Evolutionary conservation across 1,139 yeast genomes (phyloP), one percentile per base, ranked within the genome.

Genomic region (Pichia sp.): DNA sequence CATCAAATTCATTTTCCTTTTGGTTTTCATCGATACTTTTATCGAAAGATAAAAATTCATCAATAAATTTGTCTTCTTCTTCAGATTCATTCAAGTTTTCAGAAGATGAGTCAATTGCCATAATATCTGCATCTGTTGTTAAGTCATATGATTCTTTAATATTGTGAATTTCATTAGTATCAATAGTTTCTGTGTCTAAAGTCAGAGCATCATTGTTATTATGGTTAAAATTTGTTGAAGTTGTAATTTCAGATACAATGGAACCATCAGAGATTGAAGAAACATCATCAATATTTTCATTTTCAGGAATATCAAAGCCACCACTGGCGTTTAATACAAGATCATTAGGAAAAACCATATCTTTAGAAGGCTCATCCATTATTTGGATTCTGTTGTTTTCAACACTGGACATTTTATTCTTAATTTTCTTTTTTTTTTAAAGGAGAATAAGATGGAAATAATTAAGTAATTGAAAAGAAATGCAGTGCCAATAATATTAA

Each of bases 21-120:
- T n/a, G n/a, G n/a, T n/a, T n/a, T 9, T 23, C 16, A 10, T 29
- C 38, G 19, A 14, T 11, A 23, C 20, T 16, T 9, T 28, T 33
- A 25, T 35, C 33, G 19, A 34, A 18, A 9, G 34, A 20, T 15
- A 40, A n/a, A 9, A 40, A 25, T 19, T 37, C 40, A 14, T 39
- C 38, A 11, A 36, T 39, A n/a, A 27, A 29, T 16, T 24, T 18
- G 11, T 40, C 40, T n/a, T 40, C 41, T 25, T 32, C 16, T 44
- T 38, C 16, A 38, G 27, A 30, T n/a, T 34, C 38, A 27, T 33
- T 25, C 11, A 31, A 13, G 26, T 46, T 50, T 5, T 42, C 40
- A 13, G 42, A 20, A 6, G 37, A 35, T 5, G 27, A 35, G 15
- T 36, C 24, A 13, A n/a, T 19, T 4, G 6, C 30, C 6, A 16